phyloP scores from a whole-genome alignment of 768 basidiomycete genomes.

The Tylopilus vinaceipallidus region DNA sequence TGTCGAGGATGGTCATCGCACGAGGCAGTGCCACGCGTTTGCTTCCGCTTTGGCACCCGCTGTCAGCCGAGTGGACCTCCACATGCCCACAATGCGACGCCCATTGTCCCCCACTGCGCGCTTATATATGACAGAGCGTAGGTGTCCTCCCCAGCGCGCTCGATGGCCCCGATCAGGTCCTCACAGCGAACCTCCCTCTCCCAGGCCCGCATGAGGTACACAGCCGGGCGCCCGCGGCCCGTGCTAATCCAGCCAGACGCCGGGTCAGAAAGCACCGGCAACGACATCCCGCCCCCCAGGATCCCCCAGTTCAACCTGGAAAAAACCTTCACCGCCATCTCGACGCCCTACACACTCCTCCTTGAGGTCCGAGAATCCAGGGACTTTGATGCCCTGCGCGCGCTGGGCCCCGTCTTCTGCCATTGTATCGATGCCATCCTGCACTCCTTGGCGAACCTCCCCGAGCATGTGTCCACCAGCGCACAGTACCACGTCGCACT shows the following conservation, averaged over 20 bases:
- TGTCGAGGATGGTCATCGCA: slow-evolving; percentile 56
- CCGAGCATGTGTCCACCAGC: slow-evolving; percentile 17
- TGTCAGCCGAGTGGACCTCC: not conserved
- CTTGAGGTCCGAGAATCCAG: slow-evolving; percentile 20
- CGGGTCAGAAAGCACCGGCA: slow-evolving; percentile 25
- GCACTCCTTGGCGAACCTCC: slow-evolving; percentile 24
- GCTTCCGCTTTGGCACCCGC: slow-evolving; percentile 9
- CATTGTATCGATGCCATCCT: slow-evolving; percentile 28
- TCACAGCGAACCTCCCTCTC: slow-evolving; percentile 8
- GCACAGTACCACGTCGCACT: slow-evolving; percentile 23
- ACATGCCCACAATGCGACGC: not conserved
- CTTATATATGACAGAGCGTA: not conserved
- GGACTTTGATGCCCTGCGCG: slow-evolving; percentile 29
- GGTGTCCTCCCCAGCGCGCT: too few relatives aligned
- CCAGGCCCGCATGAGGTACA: slow-evolving; percentile 3
- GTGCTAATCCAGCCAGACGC: not conserved
- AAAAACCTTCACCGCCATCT: slow-evolving; percentile 37
- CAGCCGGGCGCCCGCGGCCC: not conserved
- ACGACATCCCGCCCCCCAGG: not conserved
- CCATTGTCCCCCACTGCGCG: not conserved
- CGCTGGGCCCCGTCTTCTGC: slow-evolving; percentile 25
- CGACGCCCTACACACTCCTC: slow-evolving; percentile 30
- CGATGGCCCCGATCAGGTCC: slow-evolving; percentile 6
- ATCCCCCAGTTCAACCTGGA: slow-evolving; percentile 30
- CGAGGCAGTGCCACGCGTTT: not conserved